phyloP scores from a whole-genome alignment of 257 asterid species.

The Handroanthus guayacan region DNA sequence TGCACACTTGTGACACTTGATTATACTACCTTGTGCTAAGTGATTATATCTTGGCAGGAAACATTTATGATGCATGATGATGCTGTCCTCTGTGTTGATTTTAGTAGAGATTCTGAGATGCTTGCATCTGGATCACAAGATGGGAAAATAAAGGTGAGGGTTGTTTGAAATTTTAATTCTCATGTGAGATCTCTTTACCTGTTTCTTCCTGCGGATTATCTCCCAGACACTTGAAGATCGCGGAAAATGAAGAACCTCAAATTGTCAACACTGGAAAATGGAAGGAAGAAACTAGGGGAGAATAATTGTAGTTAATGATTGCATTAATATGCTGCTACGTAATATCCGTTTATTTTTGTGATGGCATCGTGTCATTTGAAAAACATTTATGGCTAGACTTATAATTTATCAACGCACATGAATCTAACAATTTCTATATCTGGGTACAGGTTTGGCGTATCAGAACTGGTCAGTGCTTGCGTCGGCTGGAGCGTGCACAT shows the following conservation, averaged over 20 bases:
- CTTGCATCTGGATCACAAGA: slow-evolving; percentile 98
- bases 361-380: background rate
- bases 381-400: slow-evolving; percentile 4
- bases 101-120: slow-evolving; percentile 98
- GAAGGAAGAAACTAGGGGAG: slow-evolving; percentile 4
- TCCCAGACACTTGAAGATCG: background rate
- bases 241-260: background rate
- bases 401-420: background rate
- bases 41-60: slow-evolving; percentile 67
- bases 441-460: slow-evolving; percentile 90
- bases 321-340: background rate
- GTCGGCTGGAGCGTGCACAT: slow-evolving; percentile 96
- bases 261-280: background rate
- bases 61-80: slow-evolving; percentile 98
- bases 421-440: background rate
- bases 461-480: slow-evolving; percentile 96
- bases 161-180: slow-evolving; percentile 14
- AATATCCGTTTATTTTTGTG: background rate
- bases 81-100: slow-evolving; percentile 90
- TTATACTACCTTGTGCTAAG: slow-evolving; percentile 29
- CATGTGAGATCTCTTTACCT: background rate
- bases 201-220: slow-evolving; percentile 12
- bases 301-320: background rate
- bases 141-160: slow-evolving; percentile 89
- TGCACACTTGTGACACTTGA: slow-evolving; percentile 7